Evolutionary conservation across 257 asterid species (phyloP).

Genomic region (Solanum chaucha): DNA sequence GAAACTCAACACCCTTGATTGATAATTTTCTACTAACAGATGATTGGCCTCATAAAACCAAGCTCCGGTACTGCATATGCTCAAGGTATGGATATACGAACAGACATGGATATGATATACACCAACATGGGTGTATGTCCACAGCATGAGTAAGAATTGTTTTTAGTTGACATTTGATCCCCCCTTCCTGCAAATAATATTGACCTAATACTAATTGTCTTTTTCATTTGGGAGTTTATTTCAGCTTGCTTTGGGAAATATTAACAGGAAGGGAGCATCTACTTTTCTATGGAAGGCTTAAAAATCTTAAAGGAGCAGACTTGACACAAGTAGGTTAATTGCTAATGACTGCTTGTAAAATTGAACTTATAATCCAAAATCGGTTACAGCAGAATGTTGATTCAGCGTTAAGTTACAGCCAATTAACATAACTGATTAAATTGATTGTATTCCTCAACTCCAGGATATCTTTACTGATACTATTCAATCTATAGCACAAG

Average conservation of each 20-base stretch:
- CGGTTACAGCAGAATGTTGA: not conserved
- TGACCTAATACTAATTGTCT: not conserved
- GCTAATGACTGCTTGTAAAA: not conserved
- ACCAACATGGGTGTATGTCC: conserved; percentile 99
- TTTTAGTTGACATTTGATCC: not conserved
- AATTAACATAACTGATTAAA: not conserved
- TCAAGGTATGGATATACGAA: conserved; percentile 62
- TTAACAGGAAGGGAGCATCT: conserved; percentile 91
- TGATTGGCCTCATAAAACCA: conserved; percentile 91
- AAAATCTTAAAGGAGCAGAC: conserved; percentile 76
- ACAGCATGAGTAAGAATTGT: conserved; percentile 77
- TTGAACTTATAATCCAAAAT: not conserved
- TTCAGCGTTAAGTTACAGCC: not conserved
- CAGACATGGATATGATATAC: conserved; percentile 74
- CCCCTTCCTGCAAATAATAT: not conserved
- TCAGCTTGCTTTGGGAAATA: conserved; percentile 81
- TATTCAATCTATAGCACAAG: not conserved
- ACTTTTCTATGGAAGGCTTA: conserved; percentile 93
- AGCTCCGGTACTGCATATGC: conserved; percentile 83
- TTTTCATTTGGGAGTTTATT: not conserved
- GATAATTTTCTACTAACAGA: conserved; percentile 34
- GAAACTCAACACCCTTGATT: not conserved
- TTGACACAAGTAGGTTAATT: conserved; percentile 49
- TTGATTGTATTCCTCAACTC: not conserved
- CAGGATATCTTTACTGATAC: not conserved